Base-by-base conservation (phyloP, 2,329 filamentous ascomycete genomes). In the Phyllosticta ampelicida region DNA sequence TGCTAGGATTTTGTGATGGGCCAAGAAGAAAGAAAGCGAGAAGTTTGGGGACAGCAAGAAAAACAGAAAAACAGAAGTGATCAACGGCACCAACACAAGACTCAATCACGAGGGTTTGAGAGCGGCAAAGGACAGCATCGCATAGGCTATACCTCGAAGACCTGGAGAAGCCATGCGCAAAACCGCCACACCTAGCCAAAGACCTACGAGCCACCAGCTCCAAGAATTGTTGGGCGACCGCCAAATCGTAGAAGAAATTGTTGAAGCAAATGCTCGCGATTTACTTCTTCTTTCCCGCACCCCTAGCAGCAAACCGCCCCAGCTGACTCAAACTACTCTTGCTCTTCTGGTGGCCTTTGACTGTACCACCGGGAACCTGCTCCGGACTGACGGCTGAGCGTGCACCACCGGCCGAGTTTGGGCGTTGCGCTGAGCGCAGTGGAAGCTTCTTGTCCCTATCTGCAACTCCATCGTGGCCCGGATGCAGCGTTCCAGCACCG, bases 321-420 rank as follows among this genome's bases (percentile, higher is more conserved):
- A 78, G 62, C 58, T 75, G 72, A 49, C 73, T 73, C 60, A 77
- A 63, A 62, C 73, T 74, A n/a, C 69, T 71, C 64, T 72, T 66
- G 23, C 68, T 61, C 60, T 71, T 72, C 54, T 70, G 70, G 16
- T 67, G 68, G 23, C 58, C 63, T 64, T 18, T 66, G 63, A 49
- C 67, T 64, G 9, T 63, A 63, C 19, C 66, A 11, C 13, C 26
- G 9, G 53, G 65, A 8, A 60, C 61, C 28, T 66, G 9, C 18
- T 61, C 62, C 4, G 60, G 50, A 51, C 60, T 62, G 60, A 68
- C 70, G 1, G 65, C 61, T 11, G 67, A 67, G 5, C 59, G 64
- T 58, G 44, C 60, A 50, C 26, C 58, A 50, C 52, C 51, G 5
- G 51, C 56, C 13, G 36, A 48, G 11, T 54, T 21, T 11, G 51